phyloP scores from a whole-genome alignment of 148 eudicot genomes.

The Talinum fruticosum region DNA sequence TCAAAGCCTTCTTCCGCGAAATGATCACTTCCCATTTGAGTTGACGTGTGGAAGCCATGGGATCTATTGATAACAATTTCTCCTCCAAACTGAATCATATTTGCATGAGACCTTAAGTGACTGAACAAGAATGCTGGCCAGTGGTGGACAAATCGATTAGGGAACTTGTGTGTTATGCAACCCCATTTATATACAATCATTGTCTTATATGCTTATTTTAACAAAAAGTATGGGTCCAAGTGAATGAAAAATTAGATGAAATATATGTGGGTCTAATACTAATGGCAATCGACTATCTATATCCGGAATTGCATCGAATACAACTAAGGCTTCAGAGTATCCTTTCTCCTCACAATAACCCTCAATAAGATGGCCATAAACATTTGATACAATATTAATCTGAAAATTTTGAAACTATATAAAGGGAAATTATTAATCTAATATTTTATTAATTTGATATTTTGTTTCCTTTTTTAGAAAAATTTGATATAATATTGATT shows the following conservation, averaged over 20 bases:
- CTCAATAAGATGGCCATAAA: slow-evolving; percentile 43
- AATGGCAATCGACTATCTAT: slow-evolving; percentile 35
- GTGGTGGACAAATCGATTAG: slow-evolving; percentile 12
- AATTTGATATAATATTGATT: no score
- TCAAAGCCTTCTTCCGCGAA: slow-evolving; percentile 83
- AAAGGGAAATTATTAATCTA: no score
- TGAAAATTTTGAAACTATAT: no score
- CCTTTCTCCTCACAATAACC: slow-evolving; percentile 53
- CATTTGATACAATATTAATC: no score
- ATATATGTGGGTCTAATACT: not conserved
- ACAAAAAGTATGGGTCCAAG: no score
- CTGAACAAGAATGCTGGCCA: slow-evolving; percentile 89
- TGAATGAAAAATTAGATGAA: no score
- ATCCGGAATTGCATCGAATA: slow-evolving; percentile 33
- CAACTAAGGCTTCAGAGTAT: slow-evolving; percentile 38
- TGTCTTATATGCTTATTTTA: no score
- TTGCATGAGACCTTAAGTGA: slow-evolving; percentile 68
- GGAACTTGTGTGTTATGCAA: not conserved
- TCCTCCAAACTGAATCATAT: slow-evolving; percentile 97
- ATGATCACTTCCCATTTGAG: slow-evolving; percentile 97
- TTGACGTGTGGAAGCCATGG: slow-evolving; percentile 76
- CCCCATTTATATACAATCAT: not conserved
- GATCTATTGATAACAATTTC: slow-evolving; percentile 75
- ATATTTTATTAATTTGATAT: no score
- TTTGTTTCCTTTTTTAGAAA: no score